Conservation (phyloP, 2,329 filamentous ascomycete genomes). For the Orbilia oligospora region DNA sequence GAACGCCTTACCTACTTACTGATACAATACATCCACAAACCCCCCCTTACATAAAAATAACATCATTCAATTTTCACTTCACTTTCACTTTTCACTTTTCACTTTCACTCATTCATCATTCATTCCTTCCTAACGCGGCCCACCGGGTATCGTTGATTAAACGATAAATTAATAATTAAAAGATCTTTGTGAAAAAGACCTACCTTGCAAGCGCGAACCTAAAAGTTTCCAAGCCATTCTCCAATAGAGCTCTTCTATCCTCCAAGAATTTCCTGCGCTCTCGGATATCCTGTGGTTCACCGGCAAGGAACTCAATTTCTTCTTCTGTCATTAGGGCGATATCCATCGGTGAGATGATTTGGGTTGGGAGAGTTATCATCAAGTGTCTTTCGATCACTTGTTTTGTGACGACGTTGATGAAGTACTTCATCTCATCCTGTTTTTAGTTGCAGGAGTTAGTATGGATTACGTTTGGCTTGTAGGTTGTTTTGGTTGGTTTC, state of each 20-base stretch:
- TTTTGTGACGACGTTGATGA: conserved; percentile 52
- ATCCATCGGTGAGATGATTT: conserved; percentile 50
- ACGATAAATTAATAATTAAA: conserved; percentile 10
- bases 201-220: conserved; percentile 46
- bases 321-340: conserved; percentile 49
- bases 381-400: conserved; percentile 53
- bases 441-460: background rate
- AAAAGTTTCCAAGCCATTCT: conserved; percentile 38
- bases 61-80: too few species aligned
- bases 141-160: background rate
- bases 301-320: conserved; percentile 41
- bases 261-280: conserved; percentile 37
- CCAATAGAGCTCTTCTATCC: conserved; percentile 33
- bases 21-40: background rate
- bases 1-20: conserved; percentile 34
- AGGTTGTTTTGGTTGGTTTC: background rate
- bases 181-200: background rate
- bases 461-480: too few species aligned
- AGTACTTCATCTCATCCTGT: conserved; percentile 47
- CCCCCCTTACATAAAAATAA: conserved; percentile 2
- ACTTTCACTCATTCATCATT: background rate
- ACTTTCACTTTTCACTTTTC: too few species aligned
- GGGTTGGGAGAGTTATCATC: conserved; percentile 39
- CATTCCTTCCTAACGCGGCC: conserved; percentile 2
- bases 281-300: conserved; percentile 34